Evolutionary conservation across 208 protist genomes (phyloP).

Genomic region (Crithidia acanthocephali): DNA sequence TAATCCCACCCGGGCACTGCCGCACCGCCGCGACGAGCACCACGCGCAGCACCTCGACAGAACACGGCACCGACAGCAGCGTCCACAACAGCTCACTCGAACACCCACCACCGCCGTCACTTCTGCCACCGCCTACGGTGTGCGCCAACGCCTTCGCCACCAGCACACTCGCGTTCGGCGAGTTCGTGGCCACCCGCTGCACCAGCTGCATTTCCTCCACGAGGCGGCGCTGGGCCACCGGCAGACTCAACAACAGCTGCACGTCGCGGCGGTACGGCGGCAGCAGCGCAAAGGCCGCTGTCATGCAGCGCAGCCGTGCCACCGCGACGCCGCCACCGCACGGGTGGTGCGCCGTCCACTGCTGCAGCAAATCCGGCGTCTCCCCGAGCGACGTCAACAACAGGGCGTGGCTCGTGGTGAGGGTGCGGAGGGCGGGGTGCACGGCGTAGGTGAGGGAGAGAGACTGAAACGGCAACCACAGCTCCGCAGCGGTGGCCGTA

Average conservation of each 20-base stretch:
- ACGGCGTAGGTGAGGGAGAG: slow-evolving; percentile 22
- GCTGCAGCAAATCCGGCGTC: slow-evolving; percentile 34
- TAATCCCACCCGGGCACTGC: slow-evolving; percentile 19
- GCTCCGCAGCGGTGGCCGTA: background rate
- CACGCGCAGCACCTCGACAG: slow-evolving; percentile 28
- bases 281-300: slow-evolving; percentile 10
- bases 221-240: slow-evolving; percentile 7
- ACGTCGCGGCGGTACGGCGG: slow-evolving; percentile 11
- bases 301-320: slow-evolving; percentile 29
- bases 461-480: slow-evolving; percentile 23
- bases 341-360: slow-evolving; percentile 25
- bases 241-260: slow-evolving; percentile 13
- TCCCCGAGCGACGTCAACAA: slow-evolving; percentile 33
- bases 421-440: slow-evolving; percentile 20
- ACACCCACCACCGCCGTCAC: background rate
- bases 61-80: slow-evolving; percentile 29
- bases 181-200: slow-evolving; percentile 4
- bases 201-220: slow-evolving; percentile 30
- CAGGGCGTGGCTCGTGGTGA: slow-evolving; percentile 23
- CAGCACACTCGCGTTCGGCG: slow-evolving; percentile 19
- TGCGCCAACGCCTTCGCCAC: slow-evolving; percentile 13
- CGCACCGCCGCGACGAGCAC: slow-evolving; percentile 35
- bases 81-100: slow-evolving; percentile 20
- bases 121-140: background rate
- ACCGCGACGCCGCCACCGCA: slow-evolving; percentile 36